Conservation (phyloP, 257 asterid species). For the Catharanthus roseus region DNA sequence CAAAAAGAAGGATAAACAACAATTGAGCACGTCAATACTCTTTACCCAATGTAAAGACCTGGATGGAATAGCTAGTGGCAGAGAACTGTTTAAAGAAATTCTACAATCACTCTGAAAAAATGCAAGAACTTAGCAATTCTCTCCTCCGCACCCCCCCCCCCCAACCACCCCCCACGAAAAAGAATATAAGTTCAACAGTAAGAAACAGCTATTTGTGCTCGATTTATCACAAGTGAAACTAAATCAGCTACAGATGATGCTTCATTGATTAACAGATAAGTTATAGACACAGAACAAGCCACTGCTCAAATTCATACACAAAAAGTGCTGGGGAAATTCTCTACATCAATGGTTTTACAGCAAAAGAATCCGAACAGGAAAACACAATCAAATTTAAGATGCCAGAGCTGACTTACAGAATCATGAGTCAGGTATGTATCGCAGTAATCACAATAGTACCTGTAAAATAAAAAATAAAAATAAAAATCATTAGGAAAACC, state of each 20-base stretch:
- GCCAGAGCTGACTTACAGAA: constrained; percentile 48
- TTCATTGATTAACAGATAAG: neutral
- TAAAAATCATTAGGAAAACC: neutral
- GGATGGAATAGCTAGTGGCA: neutral
- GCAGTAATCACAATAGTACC: constrained; percentile 93
- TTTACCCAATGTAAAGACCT: neutral
- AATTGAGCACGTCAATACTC: neutral
- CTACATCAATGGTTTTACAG: neutral
- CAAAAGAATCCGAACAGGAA: neutral
- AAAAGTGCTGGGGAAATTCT: neutral
- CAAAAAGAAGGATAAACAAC: constrained; percentile 1
- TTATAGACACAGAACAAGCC: neutral
- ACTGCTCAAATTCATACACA: neutral
- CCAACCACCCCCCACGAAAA: neutral
- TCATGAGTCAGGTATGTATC: constrained; percentile 94
- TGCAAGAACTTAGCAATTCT: no score
- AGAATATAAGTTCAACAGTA: no score
- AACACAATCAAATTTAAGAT: constrained; percentile 2
- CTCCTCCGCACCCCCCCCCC: no score
- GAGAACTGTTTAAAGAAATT: neutral
- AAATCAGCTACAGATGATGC: no score
- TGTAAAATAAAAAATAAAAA: constrained; percentile 18
- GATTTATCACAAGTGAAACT: no score
- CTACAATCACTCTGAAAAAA: neutral
- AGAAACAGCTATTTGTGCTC: neutral